A percentile compares a stretch with the other conserved stretches of the same genome.
phyloP scores from a whole-genome alignment of 1,284 basidiomycete genomes.

The Stygiomarasmius scandens region DNA sequence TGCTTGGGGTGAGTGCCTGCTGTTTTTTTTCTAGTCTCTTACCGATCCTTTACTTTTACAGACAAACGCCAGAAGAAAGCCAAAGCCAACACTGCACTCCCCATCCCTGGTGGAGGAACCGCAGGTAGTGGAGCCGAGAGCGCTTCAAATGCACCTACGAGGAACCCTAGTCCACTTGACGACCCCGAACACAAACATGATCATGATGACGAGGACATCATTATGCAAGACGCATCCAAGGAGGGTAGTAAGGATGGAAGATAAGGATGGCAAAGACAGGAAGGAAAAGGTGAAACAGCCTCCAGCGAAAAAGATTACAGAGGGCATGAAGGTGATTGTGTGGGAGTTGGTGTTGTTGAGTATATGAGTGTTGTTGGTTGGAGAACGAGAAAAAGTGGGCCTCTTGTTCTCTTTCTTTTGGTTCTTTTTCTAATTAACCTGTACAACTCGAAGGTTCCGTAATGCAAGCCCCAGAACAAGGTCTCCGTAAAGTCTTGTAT shows the following conservation, averaged over 20 bases:
- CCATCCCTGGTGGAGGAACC: slow-evolving; percentile 29
- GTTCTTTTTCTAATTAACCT: slow-evolving; percentile 28
- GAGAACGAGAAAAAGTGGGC: slow-evolving; percentile 86
- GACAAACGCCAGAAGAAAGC: slow-evolving; percentile 65
- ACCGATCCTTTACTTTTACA: slow-evolving; percentile 26
- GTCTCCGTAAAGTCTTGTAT: slow-evolving; percentile 73
- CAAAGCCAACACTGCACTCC: slow-evolving; percentile 32
- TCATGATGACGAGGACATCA: slow-evolving; percentile 12
- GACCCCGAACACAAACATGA: slow-evolving; percentile 41
- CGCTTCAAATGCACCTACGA: too few relatives aligned
- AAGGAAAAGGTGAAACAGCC: slow-evolving; percentile 45
- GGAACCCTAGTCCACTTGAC: slow-evolving; percentile 37
- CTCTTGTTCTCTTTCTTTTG: slow-evolving; percentile 8
- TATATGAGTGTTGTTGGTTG: slow-evolving; percentile 76
- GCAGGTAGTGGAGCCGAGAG: too few relatives aligned
- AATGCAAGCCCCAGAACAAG: slow-evolving; percentile 77
- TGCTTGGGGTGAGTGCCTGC: slow-evolving; percentile 63
- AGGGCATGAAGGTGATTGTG: slow-evolving; percentile 72
- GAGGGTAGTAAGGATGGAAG: too few relatives aligned
- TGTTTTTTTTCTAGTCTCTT: neutral
- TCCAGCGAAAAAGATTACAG: slow-evolving; percentile 73
- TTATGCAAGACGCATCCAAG: neutral
- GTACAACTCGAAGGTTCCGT: slow-evolving; percentile 69
- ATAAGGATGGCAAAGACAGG: neutral
- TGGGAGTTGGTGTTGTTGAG: slow-evolving; percentile 81